Evolutionary conservation across 495 filamentous ascomycete genomes (phyloP).

Genomic region (Niebla homalea): DNA sequence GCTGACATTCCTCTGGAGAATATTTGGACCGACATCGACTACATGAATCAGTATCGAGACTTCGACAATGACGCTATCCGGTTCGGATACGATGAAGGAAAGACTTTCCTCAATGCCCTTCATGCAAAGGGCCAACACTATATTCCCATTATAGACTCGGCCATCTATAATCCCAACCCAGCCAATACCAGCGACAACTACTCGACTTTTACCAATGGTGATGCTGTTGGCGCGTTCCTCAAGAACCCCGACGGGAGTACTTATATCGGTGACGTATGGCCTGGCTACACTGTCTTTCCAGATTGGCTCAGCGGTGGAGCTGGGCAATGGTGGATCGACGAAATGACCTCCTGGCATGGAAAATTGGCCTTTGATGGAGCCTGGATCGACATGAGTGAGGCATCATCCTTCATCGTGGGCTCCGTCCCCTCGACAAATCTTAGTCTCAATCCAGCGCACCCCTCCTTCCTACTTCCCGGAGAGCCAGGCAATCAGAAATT

Average conservation of each 20-base stretch:
- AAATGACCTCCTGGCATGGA: conserved; percentile 45
- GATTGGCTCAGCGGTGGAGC: conserved; percentile 48
- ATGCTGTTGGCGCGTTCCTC: conserved; percentile 47
- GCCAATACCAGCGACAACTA: conserved; percentile 57
- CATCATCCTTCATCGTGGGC: conserved; percentile 70
- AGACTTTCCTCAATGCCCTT: conserved; percentile 48
- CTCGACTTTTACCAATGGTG: conserved; percentile 51
- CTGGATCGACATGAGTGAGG: conserved; percentile 55
- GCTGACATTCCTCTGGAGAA: conserved; percentile 51
- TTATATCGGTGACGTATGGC: conserved; percentile 55
- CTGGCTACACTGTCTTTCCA: conserved; percentile 51
- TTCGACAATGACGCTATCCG: conserved; percentile 43
- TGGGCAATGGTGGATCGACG: conserved; percentile 57
- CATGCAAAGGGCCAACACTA: conserved; percentile 60
- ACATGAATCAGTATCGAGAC: conserved; percentile 44
- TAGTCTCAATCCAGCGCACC: conserved; percentile 57
- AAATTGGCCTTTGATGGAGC: conserved; percentile 47
- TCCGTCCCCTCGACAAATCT: conserved; percentile 60
- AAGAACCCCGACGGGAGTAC: conserved; percentile 47
- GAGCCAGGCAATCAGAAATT: conserved; percentile 46
- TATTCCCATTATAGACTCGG: conserved; percentile 75
- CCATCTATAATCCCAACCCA: conserved; percentile 66
- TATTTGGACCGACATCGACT: conserved; percentile 56
- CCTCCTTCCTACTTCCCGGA: conserved; percentile 52
- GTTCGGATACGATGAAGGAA: conserved; percentile 36